Evolutionary conservation across 2,329 filamentous ascomycete genomes (phyloP).

Genomic region (Aspergillus phoenicis): DNA sequence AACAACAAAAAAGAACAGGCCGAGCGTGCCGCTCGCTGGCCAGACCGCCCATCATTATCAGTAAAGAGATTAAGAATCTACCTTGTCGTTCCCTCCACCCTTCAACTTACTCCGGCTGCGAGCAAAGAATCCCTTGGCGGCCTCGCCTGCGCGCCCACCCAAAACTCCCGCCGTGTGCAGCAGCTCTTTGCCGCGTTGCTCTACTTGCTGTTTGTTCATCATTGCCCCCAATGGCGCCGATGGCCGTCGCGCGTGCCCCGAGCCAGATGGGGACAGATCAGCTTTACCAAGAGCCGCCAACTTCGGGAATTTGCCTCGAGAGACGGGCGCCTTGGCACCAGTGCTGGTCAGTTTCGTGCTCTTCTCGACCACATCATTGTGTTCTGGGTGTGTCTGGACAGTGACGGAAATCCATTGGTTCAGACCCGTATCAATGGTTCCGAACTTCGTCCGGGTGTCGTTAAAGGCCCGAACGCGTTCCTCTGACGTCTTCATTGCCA

Average conservation of each 20-base stretch:
- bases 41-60: not conserved
- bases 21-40: not conserved
- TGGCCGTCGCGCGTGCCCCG: constrained; percentile 37
- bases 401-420: constrained; percentile 59
- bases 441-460: constrained; percentile 70
- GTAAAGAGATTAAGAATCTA: constrained; percentile 69
- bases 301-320: constrained; percentile 47
- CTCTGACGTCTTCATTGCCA: constrained; percentile 64
- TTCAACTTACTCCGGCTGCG: constrained; percentile 85
- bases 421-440: constrained; percentile 74
- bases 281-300: constrained; percentile 34
- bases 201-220: constrained; percentile 65
- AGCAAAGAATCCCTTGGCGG: constrained; percentile 86
- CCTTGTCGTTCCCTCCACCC: constrained; percentile 72
- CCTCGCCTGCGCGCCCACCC: constrained; percentile 71
- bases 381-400: constrained; percentile 55
- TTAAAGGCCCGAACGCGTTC: constrained; percentile 76
- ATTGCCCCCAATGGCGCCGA: constrained; percentile 43
- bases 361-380: constrained; percentile 48
- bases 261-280: constrained; percentile 36
- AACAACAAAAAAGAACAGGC: not conserved
- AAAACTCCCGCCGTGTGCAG: constrained; percentile 77
- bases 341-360: constrained; percentile 37
- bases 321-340: constrained; percentile 34
- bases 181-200: constrained; percentile 84